Conservation (phyloP, 768 basidiomycete genomes). For the Terana coerulea region DNA sequence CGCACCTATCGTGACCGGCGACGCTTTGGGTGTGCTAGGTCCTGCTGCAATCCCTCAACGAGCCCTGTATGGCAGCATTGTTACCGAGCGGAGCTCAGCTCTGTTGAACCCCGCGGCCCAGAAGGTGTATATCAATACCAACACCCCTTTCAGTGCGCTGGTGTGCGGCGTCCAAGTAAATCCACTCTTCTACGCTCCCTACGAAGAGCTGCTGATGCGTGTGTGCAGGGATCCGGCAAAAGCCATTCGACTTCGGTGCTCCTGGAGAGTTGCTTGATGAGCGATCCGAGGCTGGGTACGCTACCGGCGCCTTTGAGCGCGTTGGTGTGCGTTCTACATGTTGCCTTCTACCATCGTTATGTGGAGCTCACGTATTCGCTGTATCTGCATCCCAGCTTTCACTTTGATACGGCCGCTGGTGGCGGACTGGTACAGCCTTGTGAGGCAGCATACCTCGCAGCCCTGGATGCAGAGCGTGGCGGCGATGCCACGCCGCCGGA, state of each 20-base stretch:
- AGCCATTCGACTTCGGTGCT: constrained; percentile 65
- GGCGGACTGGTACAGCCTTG: constrained; percentile 27
- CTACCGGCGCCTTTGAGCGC: constrained; percentile 53
- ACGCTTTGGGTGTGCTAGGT: neutral
- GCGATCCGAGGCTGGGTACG: constrained; percentile 43
- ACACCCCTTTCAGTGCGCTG: constrained; percentile 65
- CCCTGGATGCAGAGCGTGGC: constrained; percentile 28
- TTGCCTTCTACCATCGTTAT: too few relatives aligned
- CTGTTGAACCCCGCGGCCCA: neutral
- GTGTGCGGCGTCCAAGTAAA: constrained; percentile 60
- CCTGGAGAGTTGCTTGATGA: constrained; percentile 63
- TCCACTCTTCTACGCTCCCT: neutral
- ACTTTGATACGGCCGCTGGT: constrained; percentile 22
- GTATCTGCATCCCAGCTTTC: too few relatives aligned
- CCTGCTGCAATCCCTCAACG: neutral
- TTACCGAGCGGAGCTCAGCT: neutral
- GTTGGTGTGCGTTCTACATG: too few relatives aligned
- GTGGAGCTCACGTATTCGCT: too few relatives aligned
- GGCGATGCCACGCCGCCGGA: constrained; percentile 28
- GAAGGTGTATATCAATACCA: constrained; percentile 24
- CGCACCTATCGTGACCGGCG: constrained; percentile 7
- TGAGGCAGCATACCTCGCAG: constrained; percentile 58
- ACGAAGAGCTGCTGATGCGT: neutral
- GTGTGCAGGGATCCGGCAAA: constrained; percentile 53
- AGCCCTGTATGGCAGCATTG: constrained; percentile 4